phyloP scores from a whole-genome alignment of 805 yeast genomes.

The Saccharomycopsis schoenii region DNA sequence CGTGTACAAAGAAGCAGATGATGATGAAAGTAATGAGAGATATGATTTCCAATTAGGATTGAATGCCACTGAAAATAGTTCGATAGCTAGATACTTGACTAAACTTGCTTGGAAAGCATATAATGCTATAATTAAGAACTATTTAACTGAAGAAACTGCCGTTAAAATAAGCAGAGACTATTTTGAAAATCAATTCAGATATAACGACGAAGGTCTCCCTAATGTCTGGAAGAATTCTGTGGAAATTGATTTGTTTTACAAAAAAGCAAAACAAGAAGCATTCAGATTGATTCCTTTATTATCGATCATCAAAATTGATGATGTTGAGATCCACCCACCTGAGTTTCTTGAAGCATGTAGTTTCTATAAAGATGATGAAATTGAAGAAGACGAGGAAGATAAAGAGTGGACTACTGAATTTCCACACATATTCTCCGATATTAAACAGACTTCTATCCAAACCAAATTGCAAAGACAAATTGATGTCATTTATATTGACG shows the following conservation, averaged over 20 bases:
- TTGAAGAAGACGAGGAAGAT: conserved; percentile 24
- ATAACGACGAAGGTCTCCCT: conserved; percentile 76
- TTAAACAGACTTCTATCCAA: conserved; percentile 47
- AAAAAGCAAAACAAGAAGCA: conserved; percentile 49
- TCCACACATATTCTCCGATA: conserved; percentile 37
- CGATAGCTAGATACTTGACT: conserved; percentile 35
- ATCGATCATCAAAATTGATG: conserved; percentile 45
- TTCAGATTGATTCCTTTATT: conserved; percentile 48
- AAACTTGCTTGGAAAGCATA: conserved; percentile 58
- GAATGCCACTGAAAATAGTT: conserved; percentile 30
- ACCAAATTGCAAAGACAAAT: conserved; percentile 61
- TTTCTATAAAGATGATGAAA: conserved; percentile 29
- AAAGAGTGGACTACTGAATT: conserved; percentile 16
- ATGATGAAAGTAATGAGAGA: background rate
- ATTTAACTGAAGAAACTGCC: conserved; percentile 56
- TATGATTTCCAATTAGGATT: conserved; percentile 65
- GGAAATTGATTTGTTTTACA: conserved; percentile 62
- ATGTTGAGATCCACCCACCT: conserved; percentile 51
- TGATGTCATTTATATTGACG: conserved; percentile 74
- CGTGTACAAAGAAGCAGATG: conserved; percentile 25
- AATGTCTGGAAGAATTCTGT: conserved; percentile 63
- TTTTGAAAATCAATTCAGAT: conserved; percentile 77
- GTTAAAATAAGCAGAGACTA: conserved; percentile 59
- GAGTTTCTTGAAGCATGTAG: conserved; percentile 30
- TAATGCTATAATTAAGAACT: conserved; percentile 47